Evolutionary conservation across 306 rosid species (phyloP), one percentile per base, ranked within the genome.

Genomic region (Hippophae rhamnoides): DNA sequence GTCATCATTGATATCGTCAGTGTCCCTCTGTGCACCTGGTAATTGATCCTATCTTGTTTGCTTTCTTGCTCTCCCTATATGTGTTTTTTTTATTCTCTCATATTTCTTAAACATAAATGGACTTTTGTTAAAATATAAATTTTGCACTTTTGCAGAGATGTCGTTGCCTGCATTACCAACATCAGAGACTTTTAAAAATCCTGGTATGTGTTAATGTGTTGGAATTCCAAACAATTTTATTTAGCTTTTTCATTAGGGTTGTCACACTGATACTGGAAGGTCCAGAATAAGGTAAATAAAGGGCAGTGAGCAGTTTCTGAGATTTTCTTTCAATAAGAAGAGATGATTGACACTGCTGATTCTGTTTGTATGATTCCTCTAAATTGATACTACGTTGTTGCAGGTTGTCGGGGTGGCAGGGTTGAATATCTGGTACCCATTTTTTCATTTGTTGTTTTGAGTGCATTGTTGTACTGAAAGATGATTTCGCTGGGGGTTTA

Each of bases 11-110:
- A 58, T 80, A 27, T 72, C 99, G 41, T 82, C 99, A 4, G 12
- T 88, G 62, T 84, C 99, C 59, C 82, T 93, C 56, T 93, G 99
- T 74, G 99, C 94, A 0, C 97, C 99, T 12, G 99, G 99, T 93
- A 88, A 77, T 62, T 63, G 68, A 65, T 61, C 42, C 43, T 49
- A 52, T 47, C 18, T 7, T 14, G 52, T 23, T 46, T 44, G 58
- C 43, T 47, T 47, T 60, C 43, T 55, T 26, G 58, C 43, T 47
- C 43, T 60, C 43, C 52, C 14, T 18, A 57, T 38, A n/a, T 70
- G 14, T 8, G n/a, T 70, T 25, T 14, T 14, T 57, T 52, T 56
- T 10, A 40, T 54, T 12, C 42, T 59, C 38, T 41, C 26, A 40
- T 44, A 31, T 31, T 31, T 31, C n/a, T 56, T 6, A 12, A 5